Evolutionary conservation across 768 basidiomycete species (phyloP).

Genomic region (Chiua virens): DNA sequence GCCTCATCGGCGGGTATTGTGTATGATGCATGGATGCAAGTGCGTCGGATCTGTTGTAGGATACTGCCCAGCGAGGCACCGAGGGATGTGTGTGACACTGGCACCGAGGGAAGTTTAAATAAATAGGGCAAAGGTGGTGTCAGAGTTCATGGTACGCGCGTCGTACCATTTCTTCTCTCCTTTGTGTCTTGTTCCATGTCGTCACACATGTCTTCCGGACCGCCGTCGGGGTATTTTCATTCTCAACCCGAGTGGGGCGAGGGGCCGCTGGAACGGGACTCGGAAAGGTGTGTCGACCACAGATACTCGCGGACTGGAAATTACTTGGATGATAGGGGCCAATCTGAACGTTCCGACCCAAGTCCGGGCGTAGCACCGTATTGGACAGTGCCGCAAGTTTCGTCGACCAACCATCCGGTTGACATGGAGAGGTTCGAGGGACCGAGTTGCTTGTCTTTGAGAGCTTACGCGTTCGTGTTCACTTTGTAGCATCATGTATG

Average conservation of each 20-base stretch:
- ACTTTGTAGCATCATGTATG: background rate
- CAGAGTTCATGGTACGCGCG: background rate
- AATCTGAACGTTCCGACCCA: background rate
- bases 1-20: constrained; percentile 8
- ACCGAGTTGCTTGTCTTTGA: background rate
- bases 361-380: background rate
- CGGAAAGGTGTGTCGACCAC: constrained; percentile 6
- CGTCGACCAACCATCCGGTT: background rate
- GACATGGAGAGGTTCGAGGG: constrained; percentile 6
- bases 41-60: too few species aligned
- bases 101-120: constrained; percentile 11
- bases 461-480: background rate
- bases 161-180: background rate
- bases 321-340: constrained; percentile 9
- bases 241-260: background rate
- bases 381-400: constrained; percentile 1
- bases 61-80: too few species aligned
- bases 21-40: too few species aligned
- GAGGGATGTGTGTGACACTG: background rate
- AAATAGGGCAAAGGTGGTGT: background rate
- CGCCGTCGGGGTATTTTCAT: background rate
- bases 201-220: constrained; percentile 7
- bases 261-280: background rate
- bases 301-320: too few species aligned
- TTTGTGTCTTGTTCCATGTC: background rate